Base-by-base conservation (phyloP, 2,329 filamentous ascomycete genomes). In the Ascochyta lentis region DNA sequence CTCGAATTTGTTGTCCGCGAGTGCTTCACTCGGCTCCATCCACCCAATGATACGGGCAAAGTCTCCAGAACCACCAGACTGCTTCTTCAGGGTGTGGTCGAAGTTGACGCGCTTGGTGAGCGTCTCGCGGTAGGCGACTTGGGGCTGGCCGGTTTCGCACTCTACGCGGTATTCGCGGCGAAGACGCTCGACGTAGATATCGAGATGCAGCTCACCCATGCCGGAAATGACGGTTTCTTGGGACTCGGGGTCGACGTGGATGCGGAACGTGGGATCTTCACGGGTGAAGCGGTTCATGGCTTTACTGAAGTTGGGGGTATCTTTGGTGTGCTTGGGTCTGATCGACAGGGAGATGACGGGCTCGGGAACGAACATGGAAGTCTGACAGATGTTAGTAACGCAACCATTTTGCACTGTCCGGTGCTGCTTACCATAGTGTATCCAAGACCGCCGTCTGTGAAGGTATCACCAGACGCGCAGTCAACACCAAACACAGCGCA, bases 251-350 rank as follows among this genome's bases (percentile, higher is more conserved):
- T 99, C 95, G 68, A 96, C 92, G 68, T 92, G 89, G 34, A 99
- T 91, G 49, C 95, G 88, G 86, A 99, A 99, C 12, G 95, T 99
- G 3, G 95, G 95, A 70, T 99, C 95, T 79, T 99, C 95, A 61
- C 95, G 90, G 79, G 97, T 94, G 85, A 99, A 99, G 66, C 95
- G 91, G 76, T 94, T 95, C 88, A 99, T 98, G 66, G 95, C 95
- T 81, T 99, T 99, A 73, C 89, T 93, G 84, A 99, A 99, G 81
- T 96, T 95, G 74, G 91, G 87, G 55, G 89, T 88, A 70, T 99
- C 94, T 76, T 91, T 95, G 74, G 86, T 92, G 76, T 91, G 88
- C 83, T 98, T 98, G 43, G 95, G 95, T 78, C 91, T 92, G 82
- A 99, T 98, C 22, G 93, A 97, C 38, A 99, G 87, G 16, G 94